Evolutionary conservation across 1,284 basidiomycete species (phyloP), one percentile per base, ranked within the genome.

Genomic region (Grifola frondosa): DNA sequence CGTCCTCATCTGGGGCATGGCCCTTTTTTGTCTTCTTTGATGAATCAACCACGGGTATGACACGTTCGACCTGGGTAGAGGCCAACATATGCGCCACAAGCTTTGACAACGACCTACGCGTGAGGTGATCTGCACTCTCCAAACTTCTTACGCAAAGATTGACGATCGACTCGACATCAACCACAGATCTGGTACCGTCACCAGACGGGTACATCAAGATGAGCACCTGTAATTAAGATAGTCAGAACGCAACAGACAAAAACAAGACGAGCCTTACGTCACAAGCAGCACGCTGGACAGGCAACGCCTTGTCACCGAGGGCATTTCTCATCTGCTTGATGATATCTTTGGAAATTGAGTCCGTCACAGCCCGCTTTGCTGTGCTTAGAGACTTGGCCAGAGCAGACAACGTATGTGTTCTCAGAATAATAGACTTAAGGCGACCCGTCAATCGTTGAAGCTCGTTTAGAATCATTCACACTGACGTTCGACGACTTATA

Each of bases 21-120:
- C 78, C 80, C 53, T 84, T 86, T 65, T 82, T 84, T 24, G 68
- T 70, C 62, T 86, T 88, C 57, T 80, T 80, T 6, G 73, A 57
- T 4, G 76, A 65, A 48, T 81, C 77, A n/a, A 64, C 62, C 6
- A 63, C 54, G 26, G 74, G 57, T 5, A 78, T 61, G 1, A 74
- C 70, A 19, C 87, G 80, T 44, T 88, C 83, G 2, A 81, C 73
- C 61, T 99, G 96, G 0, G 92, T 94, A 0, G 82, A 81, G 0
- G 92, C 83, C 2, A 99, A 80, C 28, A 98, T 67, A 54, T 90
- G 85, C 0, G 92, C 93, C 1, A 88, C 78, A 10, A 98, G 77
- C 37, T 82, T 80, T 7, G 91, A 81, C 16, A 96, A 77, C 0
- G 88, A 75, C 33, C 82, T 78, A 12, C 93, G 81, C 0, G 96